These are phyloP conservation scores for Rugosomyces carneus DNA, from an alignment of 1,284 basidiomycete genomes.

Conservation along the genomic window DNA sequence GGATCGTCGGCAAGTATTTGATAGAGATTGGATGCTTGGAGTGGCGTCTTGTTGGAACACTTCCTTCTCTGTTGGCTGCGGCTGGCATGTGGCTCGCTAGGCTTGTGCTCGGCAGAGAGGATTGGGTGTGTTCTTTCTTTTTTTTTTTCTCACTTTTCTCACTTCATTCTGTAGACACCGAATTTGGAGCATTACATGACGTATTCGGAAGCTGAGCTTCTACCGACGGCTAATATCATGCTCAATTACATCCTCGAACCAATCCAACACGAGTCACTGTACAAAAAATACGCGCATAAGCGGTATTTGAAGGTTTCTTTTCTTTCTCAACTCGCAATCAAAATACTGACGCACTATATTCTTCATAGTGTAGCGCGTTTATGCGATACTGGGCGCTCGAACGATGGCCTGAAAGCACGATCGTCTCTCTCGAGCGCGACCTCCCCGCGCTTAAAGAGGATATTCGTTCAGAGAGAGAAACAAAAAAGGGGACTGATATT, in stretches of 20 bases:
- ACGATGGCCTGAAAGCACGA: slow-evolving; percentile 43
- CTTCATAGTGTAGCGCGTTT: slow-evolving; percentile 48
- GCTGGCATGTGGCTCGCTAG: slow-evolving; percentile 89
- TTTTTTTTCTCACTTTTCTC: too few species aligned
- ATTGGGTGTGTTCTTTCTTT: slow-evolving; percentile 82
- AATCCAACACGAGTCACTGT: slow-evolving; percentile 69
- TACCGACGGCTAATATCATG: slow-evolving; percentile 91
- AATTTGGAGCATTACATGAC: slow-evolving; percentile 91
- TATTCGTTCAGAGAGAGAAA: too few species aligned
- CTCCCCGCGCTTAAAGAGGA: slow-evolving; percentile 39
- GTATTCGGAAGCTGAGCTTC: slow-evolving; percentile 79
- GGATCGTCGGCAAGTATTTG: slow-evolving; percentile 89
- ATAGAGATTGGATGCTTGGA: slow-evolving; percentile 90
- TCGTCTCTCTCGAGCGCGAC: slow-evolving; percentile 38
- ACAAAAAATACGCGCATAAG: slow-evolving; percentile 79
- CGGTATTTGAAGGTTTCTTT: slow-evolving; percentile 79
- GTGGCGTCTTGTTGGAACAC: slow-evolving; percentile 75
- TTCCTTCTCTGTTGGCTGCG: slow-evolving; percentile 85
- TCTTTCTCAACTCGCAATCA: too few species aligned
- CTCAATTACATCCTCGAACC: slow-evolving; percentile 85
- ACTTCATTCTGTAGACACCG: slow-evolving; percentile 58
- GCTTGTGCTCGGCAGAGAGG: slow-evolving; percentile 74
- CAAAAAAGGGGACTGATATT: too few species aligned
- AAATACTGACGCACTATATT: too few species aligned
- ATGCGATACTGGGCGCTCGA: slow-evolving; percentile 54